Evolutionary conservation across 192 early-diverging fungal species (phyloP).

Genomic region (Coemansia nantahalensis): DNA sequence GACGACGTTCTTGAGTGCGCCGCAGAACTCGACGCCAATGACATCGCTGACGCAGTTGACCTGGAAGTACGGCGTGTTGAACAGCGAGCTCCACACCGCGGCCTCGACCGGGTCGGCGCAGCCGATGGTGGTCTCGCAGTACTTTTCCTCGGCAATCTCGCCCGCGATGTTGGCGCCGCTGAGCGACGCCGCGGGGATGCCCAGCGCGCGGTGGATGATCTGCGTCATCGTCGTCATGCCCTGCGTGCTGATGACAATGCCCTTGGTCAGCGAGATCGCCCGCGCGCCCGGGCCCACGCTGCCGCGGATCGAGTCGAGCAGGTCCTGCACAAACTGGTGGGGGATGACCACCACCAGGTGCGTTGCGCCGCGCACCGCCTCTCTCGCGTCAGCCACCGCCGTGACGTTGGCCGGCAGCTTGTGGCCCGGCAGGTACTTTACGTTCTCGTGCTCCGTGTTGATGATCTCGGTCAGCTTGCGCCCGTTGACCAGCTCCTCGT

Average conservation of each 20-base stretch:
- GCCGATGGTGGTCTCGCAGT: conserved; percentile 95
- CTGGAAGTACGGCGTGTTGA: conserved; percentile 87
- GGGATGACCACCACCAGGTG: conserved; percentile 93
- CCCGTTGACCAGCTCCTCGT: conserved; percentile 85
- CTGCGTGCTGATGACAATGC: conserved; percentile 74
- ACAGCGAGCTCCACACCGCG: conserved; percentile 71
- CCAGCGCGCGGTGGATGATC: conserved; percentile 74
- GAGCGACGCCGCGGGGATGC: conserved; percentile 76
- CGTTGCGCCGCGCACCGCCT: conserved; percentile 80
- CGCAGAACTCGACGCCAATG: conserved; percentile 94
- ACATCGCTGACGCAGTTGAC: conserved; percentile 85
- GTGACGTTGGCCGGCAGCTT: conserved; percentile 81
- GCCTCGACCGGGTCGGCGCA: conserved; percentile 69
- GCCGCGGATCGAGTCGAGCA: conserved; percentile 60
- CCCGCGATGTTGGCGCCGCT: conserved; percentile 98
- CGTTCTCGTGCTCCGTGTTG: conserved; percentile 91
- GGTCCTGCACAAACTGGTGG: conserved; percentile 91
- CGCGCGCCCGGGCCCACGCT: conserved; percentile 63
- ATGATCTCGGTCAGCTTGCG: conserved; percentile 90
- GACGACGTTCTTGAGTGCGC: conserved; percentile 98
- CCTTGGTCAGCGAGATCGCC: conserved; percentile 95
- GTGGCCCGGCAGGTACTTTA: conserved; percentile 83
- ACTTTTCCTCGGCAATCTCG: conserved; percentile 91
- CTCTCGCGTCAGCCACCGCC: conserved; percentile 78
- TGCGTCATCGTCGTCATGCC: conserved; percentile 80